Conservation (phyloP, 176 grass and related monocot species). For the Zizania latifolia region DNA sequence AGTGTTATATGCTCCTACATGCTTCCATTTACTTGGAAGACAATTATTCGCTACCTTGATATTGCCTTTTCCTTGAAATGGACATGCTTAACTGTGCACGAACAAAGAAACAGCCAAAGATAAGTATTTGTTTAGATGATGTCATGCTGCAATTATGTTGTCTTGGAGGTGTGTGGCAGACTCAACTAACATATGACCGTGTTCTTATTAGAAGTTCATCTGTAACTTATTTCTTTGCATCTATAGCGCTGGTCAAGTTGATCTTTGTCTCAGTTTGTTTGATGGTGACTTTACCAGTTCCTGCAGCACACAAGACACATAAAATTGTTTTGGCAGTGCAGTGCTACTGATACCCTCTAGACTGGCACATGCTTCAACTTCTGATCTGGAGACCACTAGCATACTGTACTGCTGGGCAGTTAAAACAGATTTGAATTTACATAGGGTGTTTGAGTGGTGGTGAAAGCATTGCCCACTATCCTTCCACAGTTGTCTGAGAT, state of each 20-base stretch:
- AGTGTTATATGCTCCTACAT: neutral
- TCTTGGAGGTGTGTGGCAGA: conserved; percentile 25
- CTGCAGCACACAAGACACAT: conserved; percentile 6
- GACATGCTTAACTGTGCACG: conserved; percentile 16
- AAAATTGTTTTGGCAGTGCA: conserved; percentile 9
- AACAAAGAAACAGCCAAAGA: neutral
- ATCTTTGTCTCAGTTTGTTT: conserved; percentile 22
- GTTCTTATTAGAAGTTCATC: conserved; percentile 21
- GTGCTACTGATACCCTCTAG: neutral
- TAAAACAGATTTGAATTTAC: conserved; percentile 20
- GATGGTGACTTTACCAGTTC: conserved; percentile 17
- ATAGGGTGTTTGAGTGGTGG: conserved; percentile 10
- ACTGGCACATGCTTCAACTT: conserved; percentile 6
- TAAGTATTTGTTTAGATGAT: conserved; percentile 31
- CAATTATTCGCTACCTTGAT: neutral
- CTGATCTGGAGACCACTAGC: conserved; percentile 24
- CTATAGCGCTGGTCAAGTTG: neutral
- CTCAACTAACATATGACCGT: conserved; percentile 12
- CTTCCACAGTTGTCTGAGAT: conserved; percentile 26
- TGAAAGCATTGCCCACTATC: conserved; percentile 7
- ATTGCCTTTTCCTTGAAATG: conserved; percentile 1
- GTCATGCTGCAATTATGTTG: neutral
- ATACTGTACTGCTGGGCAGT: conserved; percentile 15
- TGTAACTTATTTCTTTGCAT: neutral
- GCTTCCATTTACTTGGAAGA: conserved; percentile 28